Conservation (phyloP, 75 land plant genomes). For the Azolla pinnata region DNA sequence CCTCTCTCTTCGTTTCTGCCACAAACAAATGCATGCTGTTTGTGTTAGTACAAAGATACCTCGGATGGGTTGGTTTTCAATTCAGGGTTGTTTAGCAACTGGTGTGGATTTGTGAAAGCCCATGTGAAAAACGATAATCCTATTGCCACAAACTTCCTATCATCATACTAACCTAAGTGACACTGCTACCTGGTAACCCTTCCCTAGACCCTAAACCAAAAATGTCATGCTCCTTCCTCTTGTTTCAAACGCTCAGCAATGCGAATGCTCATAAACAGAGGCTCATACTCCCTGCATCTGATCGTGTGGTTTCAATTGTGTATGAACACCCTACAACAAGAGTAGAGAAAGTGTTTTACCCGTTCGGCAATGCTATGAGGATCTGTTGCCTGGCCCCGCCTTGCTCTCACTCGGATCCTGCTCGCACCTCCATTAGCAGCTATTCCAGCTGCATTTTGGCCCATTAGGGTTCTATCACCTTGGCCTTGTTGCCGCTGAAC, state of each 20-base stretch:
- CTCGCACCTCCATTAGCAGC: background rate
- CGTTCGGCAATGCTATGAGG: constrained; percentile 71
- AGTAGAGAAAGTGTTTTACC: no score
- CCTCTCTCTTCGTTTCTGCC: constrained; percentile 70
- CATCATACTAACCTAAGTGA: no score
- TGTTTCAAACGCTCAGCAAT: background rate
- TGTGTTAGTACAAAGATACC: no score
- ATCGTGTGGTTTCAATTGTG: no score
- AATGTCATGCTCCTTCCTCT: background rate
- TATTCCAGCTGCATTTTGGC: background rate
- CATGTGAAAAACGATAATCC: no score
- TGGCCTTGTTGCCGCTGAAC: background rate
- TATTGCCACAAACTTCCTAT: no score
- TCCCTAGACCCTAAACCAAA: no score
- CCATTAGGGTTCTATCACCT: background rate
- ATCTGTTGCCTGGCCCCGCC: constrained; percentile 71
- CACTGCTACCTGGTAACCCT: no score
- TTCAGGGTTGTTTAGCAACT: no score
- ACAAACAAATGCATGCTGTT: constrained; percentile 1
- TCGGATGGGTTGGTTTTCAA: no score
- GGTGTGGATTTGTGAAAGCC: no score
- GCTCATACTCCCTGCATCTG: constrained; percentile 6
- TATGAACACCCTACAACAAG: no score
- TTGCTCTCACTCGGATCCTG: constrained; percentile 50
- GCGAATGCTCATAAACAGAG: background rate